Evolutionary conservation across 257 asterid genomes (phyloP), one percentile per base, ranked within the genome.

Genomic region (Paraleonurus japonicus): DNA sequence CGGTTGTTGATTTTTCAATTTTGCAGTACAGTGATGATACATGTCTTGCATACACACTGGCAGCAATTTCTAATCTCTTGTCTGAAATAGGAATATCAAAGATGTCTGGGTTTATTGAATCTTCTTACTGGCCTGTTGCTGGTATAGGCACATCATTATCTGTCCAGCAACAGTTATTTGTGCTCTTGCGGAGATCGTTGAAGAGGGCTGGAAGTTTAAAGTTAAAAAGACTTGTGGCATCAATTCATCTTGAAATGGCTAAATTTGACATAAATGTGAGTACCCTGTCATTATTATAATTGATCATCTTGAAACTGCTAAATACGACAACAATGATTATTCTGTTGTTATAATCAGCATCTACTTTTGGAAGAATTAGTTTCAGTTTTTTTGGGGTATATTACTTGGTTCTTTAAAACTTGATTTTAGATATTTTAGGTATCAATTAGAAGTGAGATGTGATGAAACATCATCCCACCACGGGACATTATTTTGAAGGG

Each of bases 1-100:
- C 63, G 20, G 64, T 47, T 76, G 51, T 75, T n/a, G n/a, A n/a
- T n/a, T 66, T 66, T 61, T 65, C 48, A 28, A 57, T 22, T 63
- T 12, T 90, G 86, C 98, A 94, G 96, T 84, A 86, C 77, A 86
- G 87, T 35, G 96, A 94, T 83, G 99, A 94, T 71, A 78, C 89
- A 48, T 91, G 95, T 77, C 98, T 94, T 74, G 96, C 99, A 19
- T 91, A 89, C 80, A 94, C 99, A 10, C 80, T 94, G 73, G 85
- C 92, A 2, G 91, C 96, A 23, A 94, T 94, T 63, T 88, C 96
- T 78, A 89, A 86, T 74, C 88, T 91, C 74, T 81, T 91, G 78
- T 91, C 96, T 69, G 96, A 92, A 76, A 73, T 84, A 71, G 89
- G 98, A 67, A 78, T 88, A 76, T 85, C 96, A 78, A 85, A 82